Conservation (phyloP, 257 asterid species). For the Gentiana straminea region DNA sequence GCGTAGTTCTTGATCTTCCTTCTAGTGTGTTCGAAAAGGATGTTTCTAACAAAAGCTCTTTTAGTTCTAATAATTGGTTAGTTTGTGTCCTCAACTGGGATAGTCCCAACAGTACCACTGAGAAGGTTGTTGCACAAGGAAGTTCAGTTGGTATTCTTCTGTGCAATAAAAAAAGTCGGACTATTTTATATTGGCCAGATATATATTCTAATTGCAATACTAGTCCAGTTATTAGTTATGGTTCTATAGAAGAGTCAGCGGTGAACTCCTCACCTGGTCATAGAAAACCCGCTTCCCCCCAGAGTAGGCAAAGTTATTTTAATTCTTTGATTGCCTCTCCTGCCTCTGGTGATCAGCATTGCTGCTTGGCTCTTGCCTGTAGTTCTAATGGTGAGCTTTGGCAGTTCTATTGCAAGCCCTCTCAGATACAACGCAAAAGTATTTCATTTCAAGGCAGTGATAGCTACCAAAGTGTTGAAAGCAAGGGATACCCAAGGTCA, state of each 20-base stretch:
- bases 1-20: slow-evolving; percentile 58
- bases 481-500: slow-evolving; percentile 83
- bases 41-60: slow-evolving; percentile 25
- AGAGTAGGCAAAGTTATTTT: slow-evolving; percentile 32
- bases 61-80: slow-evolving; percentile 51
- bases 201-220: slow-evolving; percentile 33
- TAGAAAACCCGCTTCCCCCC: slow-evolving; percentile 21
- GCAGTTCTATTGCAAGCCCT: slow-evolving; percentile 54
- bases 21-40: slow-evolving; percentile 28
- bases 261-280: slow-evolving; percentile 15
- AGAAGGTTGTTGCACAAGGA: slow-evolving; percentile 26
- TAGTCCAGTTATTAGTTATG: slow-evolving; percentile 40
- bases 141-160: slow-evolving; percentile 63
- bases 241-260: slow-evolving; percentile 33
- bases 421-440: slow-evolving; percentile 38
- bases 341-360: slow-evolving; percentile 27
- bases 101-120: slow-evolving; percentile 28
- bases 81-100: slow-evolving; percentile 62
- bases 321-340: slow-evolving; percentile 76
- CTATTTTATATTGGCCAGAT: slow-evolving; percentile 72
- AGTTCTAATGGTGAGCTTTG: slow-evolving; percentile 71
- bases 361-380: slow-evolving; percentile 66
- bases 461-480: slow-evolving; percentile 29
- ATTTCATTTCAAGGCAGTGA: slow-evolving; percentile 31
- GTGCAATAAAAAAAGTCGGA: slow-evolving; percentile 43